phyloP scores from a whole-genome alignment of 2,329 filamentous ascomycete genomes.

The Verruconis gallopava region DNA sequence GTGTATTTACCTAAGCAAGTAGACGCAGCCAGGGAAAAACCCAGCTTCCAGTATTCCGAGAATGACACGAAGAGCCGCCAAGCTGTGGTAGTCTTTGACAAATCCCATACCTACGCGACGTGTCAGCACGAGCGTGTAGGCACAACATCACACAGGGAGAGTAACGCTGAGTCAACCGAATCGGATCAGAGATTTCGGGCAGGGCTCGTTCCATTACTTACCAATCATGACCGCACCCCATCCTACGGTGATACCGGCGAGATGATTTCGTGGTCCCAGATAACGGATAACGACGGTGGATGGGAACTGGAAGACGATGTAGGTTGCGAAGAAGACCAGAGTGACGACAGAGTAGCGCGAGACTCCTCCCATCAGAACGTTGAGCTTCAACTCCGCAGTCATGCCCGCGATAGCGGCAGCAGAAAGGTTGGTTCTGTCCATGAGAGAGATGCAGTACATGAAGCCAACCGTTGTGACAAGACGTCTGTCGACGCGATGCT shows the following conservation, averaged over 20 bases:
- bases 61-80: slow-evolving; percentile 26
- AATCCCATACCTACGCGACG: slow-evolving; percentile 34
- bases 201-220: background rate
- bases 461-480: slow-evolving; percentile 35
- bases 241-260: slow-evolving; percentile 22
- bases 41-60: slow-evolving; percentile 27
- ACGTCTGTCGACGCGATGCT: slow-evolving; percentile 51
- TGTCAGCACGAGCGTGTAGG: too few species aligned
- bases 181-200: background rate
- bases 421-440: slow-evolving; percentile 70
- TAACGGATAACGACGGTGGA: slow-evolving; percentile 29
- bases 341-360: slow-evolving; percentile 56
- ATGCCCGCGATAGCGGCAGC: slow-evolving; percentile 61
- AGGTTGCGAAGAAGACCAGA: slow-evolving; percentile 32
- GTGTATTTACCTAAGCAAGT: too few species aligned
- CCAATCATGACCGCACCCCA: slow-evolving; percentile 34
- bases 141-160: too few species aligned
- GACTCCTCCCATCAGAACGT: slow-evolving; percentile 30
- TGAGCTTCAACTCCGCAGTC: slow-evolving; percentile 48
- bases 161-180: too few species aligned
- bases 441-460: slow-evolving; percentile 63
- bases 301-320: slow-evolving; percentile 30
- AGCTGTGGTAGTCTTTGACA: slow-evolving; percentile 21
- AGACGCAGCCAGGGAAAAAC: slow-evolving; percentile 31
- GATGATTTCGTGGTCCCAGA: slow-evolving; percentile 27